Percentiles rank a stretch among this genome's conserved stretches.
These are phyloP conservation scores for Cyclotella cryptica DNA, from an alignment of 108 stramenopile species.

Conservation along the genomic window DNA sequence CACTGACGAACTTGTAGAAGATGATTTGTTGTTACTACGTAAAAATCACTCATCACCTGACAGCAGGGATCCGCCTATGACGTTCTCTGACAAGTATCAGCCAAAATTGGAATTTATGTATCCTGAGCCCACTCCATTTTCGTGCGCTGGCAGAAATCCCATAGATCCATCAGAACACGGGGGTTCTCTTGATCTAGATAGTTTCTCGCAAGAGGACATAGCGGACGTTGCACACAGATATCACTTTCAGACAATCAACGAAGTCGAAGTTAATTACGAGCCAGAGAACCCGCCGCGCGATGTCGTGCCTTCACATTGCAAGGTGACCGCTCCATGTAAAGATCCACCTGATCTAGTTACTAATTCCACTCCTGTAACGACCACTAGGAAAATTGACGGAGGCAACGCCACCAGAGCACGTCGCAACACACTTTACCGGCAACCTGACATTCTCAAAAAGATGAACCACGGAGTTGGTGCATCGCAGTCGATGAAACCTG, in stretches of 20 bases:
- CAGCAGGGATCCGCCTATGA: conserved; percentile 1
- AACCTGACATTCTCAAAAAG: neutral
- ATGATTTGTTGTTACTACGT: neutral
- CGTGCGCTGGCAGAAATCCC: neutral
- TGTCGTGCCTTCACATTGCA: neutral
- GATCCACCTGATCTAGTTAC: neutral
- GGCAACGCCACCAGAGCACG: neutral
- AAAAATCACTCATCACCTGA: neutral
- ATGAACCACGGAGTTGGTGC: neutral
- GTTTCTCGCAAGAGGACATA: neutral
- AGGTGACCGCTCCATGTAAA: neutral
- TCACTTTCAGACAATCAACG: neutral
- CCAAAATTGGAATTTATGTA: neutral
- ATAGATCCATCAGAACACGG: conserved; percentile 15
- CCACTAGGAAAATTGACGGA: neutral
- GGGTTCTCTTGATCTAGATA: conserved; percentile 2
- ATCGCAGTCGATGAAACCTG: neutral
- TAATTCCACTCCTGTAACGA: neutral
- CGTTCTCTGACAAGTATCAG: neutral
- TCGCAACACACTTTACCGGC: neutral
- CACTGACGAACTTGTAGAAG: neutral
- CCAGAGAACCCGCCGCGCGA: neutral
- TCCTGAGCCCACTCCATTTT: neutral
- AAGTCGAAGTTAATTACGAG: neutral
- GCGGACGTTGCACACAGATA: neutral